phyloP scores from a whole-genome alignment of 106 monocot species.

The Triglochin maritima region DNA sequence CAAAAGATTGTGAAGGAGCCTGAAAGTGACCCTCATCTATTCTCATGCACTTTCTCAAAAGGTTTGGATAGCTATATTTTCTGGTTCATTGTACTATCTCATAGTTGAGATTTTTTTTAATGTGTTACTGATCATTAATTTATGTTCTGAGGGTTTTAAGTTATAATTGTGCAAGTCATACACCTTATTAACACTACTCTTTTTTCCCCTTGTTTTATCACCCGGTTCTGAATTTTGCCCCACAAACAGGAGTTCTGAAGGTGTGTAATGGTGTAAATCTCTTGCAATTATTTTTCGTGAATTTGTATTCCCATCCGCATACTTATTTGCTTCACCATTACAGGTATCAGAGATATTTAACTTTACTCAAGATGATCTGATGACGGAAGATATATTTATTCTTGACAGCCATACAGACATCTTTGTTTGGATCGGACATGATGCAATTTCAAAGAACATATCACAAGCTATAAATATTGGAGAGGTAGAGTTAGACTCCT shows the following conservation, averaged over 20 bases:
- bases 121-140: background rate
- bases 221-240: too few species aligned
- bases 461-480: conserved; percentile 53
- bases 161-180: too few species aligned
- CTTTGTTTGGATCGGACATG: conserved; percentile 65
- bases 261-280: background rate
- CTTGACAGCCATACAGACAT: conserved; percentile 60
- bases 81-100: background rate
- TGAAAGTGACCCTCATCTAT: conserved; percentile 76
- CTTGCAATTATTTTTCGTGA: background rate
- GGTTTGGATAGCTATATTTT: conserved; percentile 27
- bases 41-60: conserved; percentile 50
- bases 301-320: background rate
- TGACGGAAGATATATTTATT: conserved; percentile 83
- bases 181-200: too few species aligned
- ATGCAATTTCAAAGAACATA: conserved; percentile 17
- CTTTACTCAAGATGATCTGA: conserved; percentile 86
- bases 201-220: too few species aligned
- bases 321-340: conserved; percentile 8
- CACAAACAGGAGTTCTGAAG: conserved; percentile 18
- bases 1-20: conserved; percentile 57
- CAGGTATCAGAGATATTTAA: conserved; percentile 77
- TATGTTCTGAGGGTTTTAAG: background rate
- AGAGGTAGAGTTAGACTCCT: conserved; percentile 35
- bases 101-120: background rate